These are phyloP conservation scores for Salix dunnii DNA, from an alignment of 345 rosid genomes.

Conservation along the genomic window DNA sequence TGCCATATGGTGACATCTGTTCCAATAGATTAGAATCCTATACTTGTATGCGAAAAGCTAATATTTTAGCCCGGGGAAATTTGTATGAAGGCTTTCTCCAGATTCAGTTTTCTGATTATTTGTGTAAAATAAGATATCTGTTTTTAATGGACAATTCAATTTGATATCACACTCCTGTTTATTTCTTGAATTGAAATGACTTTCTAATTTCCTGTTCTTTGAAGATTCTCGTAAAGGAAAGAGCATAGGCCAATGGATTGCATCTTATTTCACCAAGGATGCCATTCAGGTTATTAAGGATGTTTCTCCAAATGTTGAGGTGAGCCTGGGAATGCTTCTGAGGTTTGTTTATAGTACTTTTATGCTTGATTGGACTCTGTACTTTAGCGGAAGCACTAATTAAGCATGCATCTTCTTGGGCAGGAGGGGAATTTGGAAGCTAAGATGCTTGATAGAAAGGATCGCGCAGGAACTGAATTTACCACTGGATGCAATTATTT, in stretches of 20 bases:
- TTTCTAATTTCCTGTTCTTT: slow-evolving; percentile 22
- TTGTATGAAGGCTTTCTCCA: not conserved
- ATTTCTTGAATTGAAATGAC: not conserved
- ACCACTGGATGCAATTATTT: slow-evolving; percentile 14
- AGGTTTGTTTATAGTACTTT: not conserved
- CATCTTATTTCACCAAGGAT: slow-evolving; percentile 52
- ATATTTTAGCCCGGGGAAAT: not conserved
- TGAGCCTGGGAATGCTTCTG: slow-evolving; percentile 15
- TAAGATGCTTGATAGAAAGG: slow-evolving; percentile 30
- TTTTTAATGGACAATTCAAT: not conserved
- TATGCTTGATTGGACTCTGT: slow-evolving; percentile 1
- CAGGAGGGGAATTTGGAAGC: slow-evolving; percentile 41
- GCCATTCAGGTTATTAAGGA: slow-evolving; percentile 25
- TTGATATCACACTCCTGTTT: not conserved
- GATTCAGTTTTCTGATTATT: not conserved
- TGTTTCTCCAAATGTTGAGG: slow-evolving; percentile 44
- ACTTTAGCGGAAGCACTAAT: not conserved
- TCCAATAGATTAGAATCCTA: not conserved
- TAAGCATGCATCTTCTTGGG: slow-evolving; percentile 16
- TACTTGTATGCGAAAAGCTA: not conserved
- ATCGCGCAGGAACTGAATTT: slow-evolving; percentile 26
- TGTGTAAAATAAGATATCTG: not conserved
- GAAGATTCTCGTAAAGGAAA: slow-evolving; percentile 47
- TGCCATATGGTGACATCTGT: not conserved
- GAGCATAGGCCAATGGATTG: slow-evolving; percentile 53